These are phyloP conservation scores for Lagenidium giganteum DNA, from an alignment of 352 stramenopile genomes.

Conservation along the genomic window DNA sequence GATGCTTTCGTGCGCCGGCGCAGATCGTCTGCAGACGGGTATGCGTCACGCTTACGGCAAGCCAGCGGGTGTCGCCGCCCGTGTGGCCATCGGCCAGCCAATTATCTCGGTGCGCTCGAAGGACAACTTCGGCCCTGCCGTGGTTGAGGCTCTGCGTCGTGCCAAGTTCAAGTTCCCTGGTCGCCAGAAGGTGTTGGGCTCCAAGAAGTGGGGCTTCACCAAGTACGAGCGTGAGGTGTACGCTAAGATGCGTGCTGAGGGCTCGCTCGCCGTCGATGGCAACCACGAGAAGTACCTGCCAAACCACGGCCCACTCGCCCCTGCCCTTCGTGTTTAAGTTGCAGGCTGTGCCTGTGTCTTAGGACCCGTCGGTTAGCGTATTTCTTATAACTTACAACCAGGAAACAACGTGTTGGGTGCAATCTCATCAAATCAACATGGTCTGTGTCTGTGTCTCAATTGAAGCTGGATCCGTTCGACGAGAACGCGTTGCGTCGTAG, in stretches of 20 bases:
- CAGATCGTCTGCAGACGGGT: constrained; percentile 97
- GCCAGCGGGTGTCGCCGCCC: constrained; percentile 95
- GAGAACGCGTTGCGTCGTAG: too few relatives aligned
- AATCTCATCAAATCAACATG: too few relatives aligned
- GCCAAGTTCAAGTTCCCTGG: constrained; percentile 99
- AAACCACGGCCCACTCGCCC: constrained; percentile 72
- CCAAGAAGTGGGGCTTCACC: constrained; percentile 99
- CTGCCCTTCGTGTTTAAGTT: not conserved
- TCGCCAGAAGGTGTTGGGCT: constrained; percentile 99
- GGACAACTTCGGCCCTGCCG: constrained; percentile 90
- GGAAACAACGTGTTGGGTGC: too few relatives aligned
- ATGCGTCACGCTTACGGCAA: constrained; percentile 99
- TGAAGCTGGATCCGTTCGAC: too few relatives aligned
- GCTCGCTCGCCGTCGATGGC: constrained; percentile 92
- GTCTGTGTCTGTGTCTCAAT: too few relatives aligned
- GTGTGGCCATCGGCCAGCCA: constrained; percentile 98
- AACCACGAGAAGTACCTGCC: constrained; percentile 98
- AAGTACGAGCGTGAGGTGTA: constrained; percentile 98
- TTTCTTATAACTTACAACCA: too few relatives aligned
- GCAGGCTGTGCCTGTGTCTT: too few relatives aligned
- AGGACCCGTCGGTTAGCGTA: too few relatives aligned
- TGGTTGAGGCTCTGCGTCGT: constrained; percentile 97
- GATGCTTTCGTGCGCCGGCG: constrained; percentile 99
- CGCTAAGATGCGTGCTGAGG: constrained; percentile 92
- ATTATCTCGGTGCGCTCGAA: constrained; percentile 98